Percentiles rank a stretch among this genome's conserved stretches.
phyloP scores from a whole-genome alignment of 768 basidiomycete species.

The Suillus cothurnatus region DNA sequence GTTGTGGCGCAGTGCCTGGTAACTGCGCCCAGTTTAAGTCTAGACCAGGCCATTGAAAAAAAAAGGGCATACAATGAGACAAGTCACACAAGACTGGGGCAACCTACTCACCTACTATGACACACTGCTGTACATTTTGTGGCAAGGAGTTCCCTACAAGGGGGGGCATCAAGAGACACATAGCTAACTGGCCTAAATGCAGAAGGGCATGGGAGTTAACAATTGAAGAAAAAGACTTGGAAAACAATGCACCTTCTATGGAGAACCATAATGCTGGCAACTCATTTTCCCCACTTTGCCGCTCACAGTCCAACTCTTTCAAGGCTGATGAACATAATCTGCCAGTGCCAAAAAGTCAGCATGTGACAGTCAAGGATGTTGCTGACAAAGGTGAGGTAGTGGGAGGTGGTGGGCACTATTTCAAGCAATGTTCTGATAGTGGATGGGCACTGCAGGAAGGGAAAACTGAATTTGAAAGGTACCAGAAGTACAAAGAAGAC shows the following conservation, averaged over 20 bases:
- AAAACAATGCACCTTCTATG: too few relatives aligned
- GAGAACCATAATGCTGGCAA: background rate
- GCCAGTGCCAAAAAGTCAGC: background rate
- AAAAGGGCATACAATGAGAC: too few relatives aligned
- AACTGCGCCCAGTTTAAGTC: too few relatives aligned
- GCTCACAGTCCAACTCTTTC: background rate
- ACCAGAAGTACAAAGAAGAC: background rate
- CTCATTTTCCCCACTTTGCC: constrained; percentile 1
- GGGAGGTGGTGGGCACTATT: background rate
- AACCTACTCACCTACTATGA: background rate
- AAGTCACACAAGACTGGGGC: background rate
- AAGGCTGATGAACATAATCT: background rate
- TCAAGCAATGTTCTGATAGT: background rate
- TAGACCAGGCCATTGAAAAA: too few relatives aligned
- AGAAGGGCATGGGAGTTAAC: constrained; percentile 2
- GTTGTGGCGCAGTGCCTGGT: too few relatives aligned
- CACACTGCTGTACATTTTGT: constrained; percentile 4
- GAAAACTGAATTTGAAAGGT: background rate
- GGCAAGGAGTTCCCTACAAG: constrained; percentile 5
- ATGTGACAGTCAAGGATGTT: background rate
- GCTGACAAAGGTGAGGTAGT: constrained; percentile 1
- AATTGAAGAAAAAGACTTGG: too few relatives aligned
- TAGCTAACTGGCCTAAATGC: constrained; percentile 6
- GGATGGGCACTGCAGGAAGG: background rate
- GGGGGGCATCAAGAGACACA: constrained; percentile 9